These are phyloP conservation scores for Trichoderma atrobrunneum DNA, from an alignment of 2,329 filamentous ascomycete genomes.

Conservation along the genomic window DNA sequence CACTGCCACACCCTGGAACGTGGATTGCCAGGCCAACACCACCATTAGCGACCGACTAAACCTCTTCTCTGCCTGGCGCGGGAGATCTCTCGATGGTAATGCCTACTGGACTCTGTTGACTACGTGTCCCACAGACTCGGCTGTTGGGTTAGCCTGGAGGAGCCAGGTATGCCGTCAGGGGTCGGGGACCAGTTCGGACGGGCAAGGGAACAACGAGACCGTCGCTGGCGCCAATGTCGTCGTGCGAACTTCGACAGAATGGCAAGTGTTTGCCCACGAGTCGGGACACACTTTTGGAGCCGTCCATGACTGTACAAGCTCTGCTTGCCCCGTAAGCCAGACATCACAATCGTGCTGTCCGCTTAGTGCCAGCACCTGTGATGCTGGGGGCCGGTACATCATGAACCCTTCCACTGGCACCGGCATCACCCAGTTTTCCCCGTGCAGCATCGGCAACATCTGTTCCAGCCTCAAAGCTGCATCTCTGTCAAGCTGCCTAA, in stretches of 20 bases:
- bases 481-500: conserved; percentile 73
- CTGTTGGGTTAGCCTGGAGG: conserved; percentile 90
- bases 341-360: conserved; percentile 71
- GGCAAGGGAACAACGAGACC: conserved; percentile 59
- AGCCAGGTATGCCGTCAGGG: conserved; percentile 74
- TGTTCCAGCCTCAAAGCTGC: conserved; percentile 80
- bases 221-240: conserved; percentile 89
- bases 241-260: conserved; percentile 76
- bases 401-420: conserved; percentile 89
- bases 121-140: conserved; percentile 75
- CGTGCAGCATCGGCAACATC: conserved; percentile 89
- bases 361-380: conserved; percentile 62
- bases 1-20: conserved; percentile 76
- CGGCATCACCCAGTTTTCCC: conserved; percentile 76
- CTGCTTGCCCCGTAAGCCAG: conserved; percentile 64
- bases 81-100: conserved; percentile 71
- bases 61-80: conserved; percentile 85
- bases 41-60: conserved; percentile 78
- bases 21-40: conserved; percentile 61
- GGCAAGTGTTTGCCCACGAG: conserved; percentile 96
- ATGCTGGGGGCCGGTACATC: conserved; percentile 77
- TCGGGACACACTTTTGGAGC: conserved; percentile 93
- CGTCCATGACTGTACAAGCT: conserved; percentile 80
- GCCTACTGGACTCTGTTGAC: conserved; percentile 92
- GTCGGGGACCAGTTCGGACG: conserved; percentile 50